These are phyloP conservation scores for Lanmaoa rubissima DNA, from an alignment of 768 basidiomycete genomes.

Conservation along the genomic window DNA sequence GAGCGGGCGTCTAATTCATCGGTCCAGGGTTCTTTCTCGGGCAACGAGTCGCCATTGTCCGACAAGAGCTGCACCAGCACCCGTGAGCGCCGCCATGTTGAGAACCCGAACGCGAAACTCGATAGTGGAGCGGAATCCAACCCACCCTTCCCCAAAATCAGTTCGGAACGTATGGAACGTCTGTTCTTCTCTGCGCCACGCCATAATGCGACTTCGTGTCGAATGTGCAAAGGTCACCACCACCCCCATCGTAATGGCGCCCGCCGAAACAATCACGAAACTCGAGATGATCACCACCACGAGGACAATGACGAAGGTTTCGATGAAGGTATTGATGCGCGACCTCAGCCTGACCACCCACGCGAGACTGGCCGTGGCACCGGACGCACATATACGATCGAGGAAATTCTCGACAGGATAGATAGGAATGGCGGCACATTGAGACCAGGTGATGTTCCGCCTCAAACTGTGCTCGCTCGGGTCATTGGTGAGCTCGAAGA, in stretches of 20 bases:
- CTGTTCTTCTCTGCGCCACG: slow-evolving; percentile 80
- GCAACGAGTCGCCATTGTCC: background rate
- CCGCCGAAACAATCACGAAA: slow-evolving; percentile 33
- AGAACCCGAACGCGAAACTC: slow-evolving; percentile 2
- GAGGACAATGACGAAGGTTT: slow-evolving; percentile 18
- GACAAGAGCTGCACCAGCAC: background rate
- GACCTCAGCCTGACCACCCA: background rate
- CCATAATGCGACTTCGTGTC: slow-evolving; percentile 69
- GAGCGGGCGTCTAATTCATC: slow-evolving; percentile 41
- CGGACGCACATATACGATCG: slow-evolving; percentile 14
- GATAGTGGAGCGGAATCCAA: slow-evolving; percentile 29
- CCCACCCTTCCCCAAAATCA: slow-evolving; percentile 78
- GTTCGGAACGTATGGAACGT: slow-evolving; percentile 72
- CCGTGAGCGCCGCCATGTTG: background rate
- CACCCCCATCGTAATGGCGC: slow-evolving; percentile 43
- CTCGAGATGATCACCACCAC: background rate
- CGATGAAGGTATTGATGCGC: slow-evolving; percentile 9
- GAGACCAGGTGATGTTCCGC: slow-evolving; percentile 50
- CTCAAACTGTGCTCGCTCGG: slow-evolving; percentile 82
- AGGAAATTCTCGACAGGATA: slow-evolving; percentile 28
- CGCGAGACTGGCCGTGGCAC: slow-evolving; percentile 1
- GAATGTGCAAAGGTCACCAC: slow-evolving; percentile 54
- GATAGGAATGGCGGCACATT: slow-evolving; percentile 25
- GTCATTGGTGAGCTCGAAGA: slow-evolving; percentile 90
- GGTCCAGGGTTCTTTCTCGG: slow-evolving; percentile 11